Evolutionary conservation across 2,329 filamentous ascomycete genomes (phyloP), one percentile per base, ranked within the genome.

Genomic region (Ophiostoma himal-ulmi): DNA sequence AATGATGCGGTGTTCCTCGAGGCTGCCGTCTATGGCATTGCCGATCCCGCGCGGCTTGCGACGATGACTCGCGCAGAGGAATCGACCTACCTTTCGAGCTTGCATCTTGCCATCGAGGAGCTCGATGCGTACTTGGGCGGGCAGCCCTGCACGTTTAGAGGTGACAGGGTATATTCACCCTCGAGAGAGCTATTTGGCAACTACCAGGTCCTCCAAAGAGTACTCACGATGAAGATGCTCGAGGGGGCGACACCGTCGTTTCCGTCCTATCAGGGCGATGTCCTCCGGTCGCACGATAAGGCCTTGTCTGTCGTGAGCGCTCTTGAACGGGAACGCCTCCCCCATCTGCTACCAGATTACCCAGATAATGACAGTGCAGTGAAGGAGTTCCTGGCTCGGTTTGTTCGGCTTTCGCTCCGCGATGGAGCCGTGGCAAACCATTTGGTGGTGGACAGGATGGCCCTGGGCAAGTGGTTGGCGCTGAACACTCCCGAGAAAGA

Each of bases 1-100:
- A 6, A 20, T 1, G 67, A 70, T 17, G 70, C 36, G 5, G 76
- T 77, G 20, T 79, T 82, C 72, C 76, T 77, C 22, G 72, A 76
- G 5, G 78, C 77, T 0, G 70, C 79, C 1, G 70, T 77, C 10
- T 74, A 74, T 0, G 77, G 77, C 0, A 70, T 73, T 3, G 70
- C 79, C 1, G 73, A 74, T 3, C 71, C 78, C 0, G 54, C 36
- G 11, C 66, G 7, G 2, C 64, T 74, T 36, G 71, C 71, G 1
- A 64, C 37, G 3, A 71, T 73, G 65, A 66, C 8, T 1, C 44
- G 11, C 6, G 5, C 36, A 0, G 68, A 72, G 3, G 69, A 70
- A 30, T 48, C 54, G 1, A 20, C 13, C 10, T 39, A 71, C 6
- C 10, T 70, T 3, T 3, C 36, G 4, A 36, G 57, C 10, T 17